Evolutionary conservation across 2,329 filamentous ascomycete genomes (phyloP).

Genomic region (Pestalotiopsis sp.): DNA sequence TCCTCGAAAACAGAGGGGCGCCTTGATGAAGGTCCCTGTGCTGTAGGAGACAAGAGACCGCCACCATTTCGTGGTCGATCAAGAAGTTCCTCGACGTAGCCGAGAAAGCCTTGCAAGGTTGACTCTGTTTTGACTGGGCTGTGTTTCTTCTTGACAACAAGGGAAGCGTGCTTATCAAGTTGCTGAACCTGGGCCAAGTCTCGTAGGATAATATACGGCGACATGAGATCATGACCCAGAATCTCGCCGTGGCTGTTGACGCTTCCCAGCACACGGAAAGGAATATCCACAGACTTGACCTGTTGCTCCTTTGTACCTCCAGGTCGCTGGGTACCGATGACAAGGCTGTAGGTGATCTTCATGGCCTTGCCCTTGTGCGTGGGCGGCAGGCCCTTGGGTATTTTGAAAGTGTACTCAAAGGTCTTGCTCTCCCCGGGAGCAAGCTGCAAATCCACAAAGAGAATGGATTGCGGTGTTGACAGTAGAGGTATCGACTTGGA

Average conservation of each 20-base stretch:
- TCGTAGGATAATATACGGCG: slow-evolving; percentile 83
- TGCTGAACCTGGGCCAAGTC: slow-evolving; percentile 73
- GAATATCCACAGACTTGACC: slow-evolving; percentile 86
- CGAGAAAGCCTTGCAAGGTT: slow-evolving; percentile 67
- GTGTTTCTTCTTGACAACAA: slow-evolving; percentile 24
- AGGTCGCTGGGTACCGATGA: slow-evolving; percentile 87
- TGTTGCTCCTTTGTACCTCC: slow-evolving; percentile 77
- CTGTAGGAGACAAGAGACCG: slow-evolving; percentile 73
- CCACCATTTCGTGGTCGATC: slow-evolving; percentile 55
- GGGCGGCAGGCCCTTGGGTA: slow-evolving; percentile 88
- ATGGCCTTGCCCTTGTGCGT: slow-evolving; percentile 89
- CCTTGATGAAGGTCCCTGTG: slow-evolving; percentile 54
- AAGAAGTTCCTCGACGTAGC: slow-evolving; percentile 76
- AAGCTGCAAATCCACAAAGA: slow-evolving; percentile 91
- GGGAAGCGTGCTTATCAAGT: slow-evolving; percentile 37
- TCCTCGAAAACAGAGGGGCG: slow-evolving; percentile 57
- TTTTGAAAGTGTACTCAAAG: slow-evolving; percentile 81
- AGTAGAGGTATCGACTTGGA: slow-evolving; percentile 86
- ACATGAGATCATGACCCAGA: slow-evolving; percentile 91
- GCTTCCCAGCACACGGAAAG: slow-evolving; percentile 89
- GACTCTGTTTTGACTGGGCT: slow-evolving; percentile 31
- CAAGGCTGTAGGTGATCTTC: slow-evolving; percentile 87
- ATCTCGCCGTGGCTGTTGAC: slow-evolving; percentile 88
- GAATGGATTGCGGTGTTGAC: slow-evolving; percentile 91
- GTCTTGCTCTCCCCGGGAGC: slow-evolving; percentile 85